phyloP scores from a whole-genome alignment of 2,329 filamentous ascomycete species.

The Canariomyces notabilis region DNA sequence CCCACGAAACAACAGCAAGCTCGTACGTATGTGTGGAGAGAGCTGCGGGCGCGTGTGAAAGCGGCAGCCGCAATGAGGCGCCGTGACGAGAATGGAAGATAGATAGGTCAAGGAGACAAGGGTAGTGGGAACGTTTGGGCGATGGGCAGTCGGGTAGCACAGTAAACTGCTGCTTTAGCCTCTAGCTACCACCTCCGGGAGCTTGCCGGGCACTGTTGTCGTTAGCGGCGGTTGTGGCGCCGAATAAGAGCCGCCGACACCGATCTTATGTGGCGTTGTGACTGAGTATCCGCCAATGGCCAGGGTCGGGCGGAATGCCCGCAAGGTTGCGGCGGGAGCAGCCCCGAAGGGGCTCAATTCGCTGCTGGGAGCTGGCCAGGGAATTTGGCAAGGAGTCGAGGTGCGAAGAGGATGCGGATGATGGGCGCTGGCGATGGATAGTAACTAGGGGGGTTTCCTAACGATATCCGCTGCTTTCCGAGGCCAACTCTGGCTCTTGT shows the following conservation, averaged over 20 bases:
- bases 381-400: background rate
- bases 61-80: conserved; percentile 22
- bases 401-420: background rate
- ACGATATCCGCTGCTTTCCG: background rate
- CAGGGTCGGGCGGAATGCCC: too few relatives aligned
- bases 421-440: background rate
- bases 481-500: background rate
- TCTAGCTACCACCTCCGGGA: conserved; percentile 18
- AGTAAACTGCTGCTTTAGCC: conserved; percentile 11
- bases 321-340: background rate
- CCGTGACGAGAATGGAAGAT: conserved; percentile 8
- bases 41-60: conserved; percentile 18
- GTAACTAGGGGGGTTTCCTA: too few relatives aligned
- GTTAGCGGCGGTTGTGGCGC: background rate
- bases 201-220: background rate
- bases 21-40: conserved; percentile 14
- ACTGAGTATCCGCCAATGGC: too few relatives aligned
- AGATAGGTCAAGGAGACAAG: conserved; percentile 12
- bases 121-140: background rate
- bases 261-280: background rate
- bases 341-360: background rate
- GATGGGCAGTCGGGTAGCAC: conserved; percentile 13
- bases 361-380: background rate
- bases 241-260: conserved; percentile 6
- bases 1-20: conserved; percentile 7